Base-by-base conservation (phyloP, 768 basidiomycete genomes). In the Crucibulum laeve region DNA sequence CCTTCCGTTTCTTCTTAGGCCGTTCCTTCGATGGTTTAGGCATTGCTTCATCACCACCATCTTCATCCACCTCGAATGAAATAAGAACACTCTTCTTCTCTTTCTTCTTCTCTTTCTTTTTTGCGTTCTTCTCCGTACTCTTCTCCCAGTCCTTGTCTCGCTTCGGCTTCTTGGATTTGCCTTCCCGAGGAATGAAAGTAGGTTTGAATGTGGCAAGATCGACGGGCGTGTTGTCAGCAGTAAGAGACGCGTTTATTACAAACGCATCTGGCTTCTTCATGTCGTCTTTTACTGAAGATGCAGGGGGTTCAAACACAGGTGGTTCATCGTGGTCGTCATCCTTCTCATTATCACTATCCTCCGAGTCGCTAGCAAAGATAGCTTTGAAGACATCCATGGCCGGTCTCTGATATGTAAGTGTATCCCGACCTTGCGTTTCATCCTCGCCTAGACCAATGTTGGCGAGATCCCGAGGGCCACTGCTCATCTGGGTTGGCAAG, bases 371-470 rank as follows among this genome's bases (percentile, higher is more conserved):
- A 8, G 92, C 94, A 59, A 99, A 99, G 47, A 99, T 97, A 3
- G 95, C 93, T 60, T 95, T 96, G 74, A 98, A 99, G 34, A 98
- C 81, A 56, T 92, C 87, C 76, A 92, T 89, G 4, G 82, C 69
- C 2, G 96, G 95, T 28, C 87, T 77, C 53, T 88, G 73, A 60
- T 97, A 94, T 0, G 88, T 93, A 50, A 97, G 69, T 4, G 82
- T 92, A 55, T 94, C 92, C 26, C 76, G 65, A 0, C 92, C 94
- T 58, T 96, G 94, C 22, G 74, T 77, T 32, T 93, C 91, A 56
- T 97, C 93, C 40, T 96, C 93, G 18, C 92, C 95, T 34, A 96
- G 63, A 0, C 94, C 94, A 38, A 98, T 75, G 56, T 92, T 93
- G 4, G 77, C 74, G 38, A 95, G 57, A 52, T 87, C 81, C n/a